These are phyloP conservation scores for Fonsecaea pedrosoi DNA, from an alignment of 2,329 filamentous ascomycete species.

Conservation along the genomic window DNA sequence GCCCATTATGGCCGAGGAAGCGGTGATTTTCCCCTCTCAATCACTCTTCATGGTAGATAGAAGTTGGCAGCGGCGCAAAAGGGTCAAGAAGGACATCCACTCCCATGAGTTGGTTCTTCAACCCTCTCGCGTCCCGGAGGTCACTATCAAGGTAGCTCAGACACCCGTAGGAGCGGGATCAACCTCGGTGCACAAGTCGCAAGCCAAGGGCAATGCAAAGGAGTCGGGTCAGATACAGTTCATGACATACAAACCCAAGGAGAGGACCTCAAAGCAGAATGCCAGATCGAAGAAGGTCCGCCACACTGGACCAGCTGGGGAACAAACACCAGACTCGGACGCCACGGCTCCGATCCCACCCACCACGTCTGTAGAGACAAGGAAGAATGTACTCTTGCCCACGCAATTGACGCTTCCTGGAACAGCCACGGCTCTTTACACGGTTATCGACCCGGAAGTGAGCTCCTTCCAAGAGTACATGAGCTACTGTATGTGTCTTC, in stretches of 20 bases:
- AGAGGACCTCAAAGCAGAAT: not conserved
- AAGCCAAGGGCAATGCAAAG: not conserved
- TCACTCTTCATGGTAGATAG: conserved; percentile 37
- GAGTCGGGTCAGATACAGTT: conserved; percentile 13
- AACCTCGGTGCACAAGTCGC: not conserved
- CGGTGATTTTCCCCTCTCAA: conserved; percentile 29
- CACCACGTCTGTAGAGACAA: not conserved
- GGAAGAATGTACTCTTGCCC: not conserved
- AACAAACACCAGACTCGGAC: not conserved
- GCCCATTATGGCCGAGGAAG: conserved; percentile 30
- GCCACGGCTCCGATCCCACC: too few species aligned
- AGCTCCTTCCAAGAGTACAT: conserved; percentile 27
- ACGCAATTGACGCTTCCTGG: conserved; percentile 7
- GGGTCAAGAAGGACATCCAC: conserved; percentile 5
- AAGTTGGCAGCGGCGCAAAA: conserved; percentile 32
- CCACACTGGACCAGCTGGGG: too few species aligned
- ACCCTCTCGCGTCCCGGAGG: conserved; percentile 27
- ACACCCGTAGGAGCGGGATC: not conserved
- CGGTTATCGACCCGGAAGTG: conserved; percentile 33
- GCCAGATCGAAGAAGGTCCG: not conserved
- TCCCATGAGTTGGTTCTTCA: conserved; percentile 2
- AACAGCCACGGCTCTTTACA: conserved; percentile 23
- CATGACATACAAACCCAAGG: conserved; percentile 24
- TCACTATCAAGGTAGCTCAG: conserved; percentile 26
- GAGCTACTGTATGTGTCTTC: conserved; percentile 26